phyloP scores from a whole-genome alignment of 768 basidiomycete species.

The Termitomyces titanicus region DNA sequence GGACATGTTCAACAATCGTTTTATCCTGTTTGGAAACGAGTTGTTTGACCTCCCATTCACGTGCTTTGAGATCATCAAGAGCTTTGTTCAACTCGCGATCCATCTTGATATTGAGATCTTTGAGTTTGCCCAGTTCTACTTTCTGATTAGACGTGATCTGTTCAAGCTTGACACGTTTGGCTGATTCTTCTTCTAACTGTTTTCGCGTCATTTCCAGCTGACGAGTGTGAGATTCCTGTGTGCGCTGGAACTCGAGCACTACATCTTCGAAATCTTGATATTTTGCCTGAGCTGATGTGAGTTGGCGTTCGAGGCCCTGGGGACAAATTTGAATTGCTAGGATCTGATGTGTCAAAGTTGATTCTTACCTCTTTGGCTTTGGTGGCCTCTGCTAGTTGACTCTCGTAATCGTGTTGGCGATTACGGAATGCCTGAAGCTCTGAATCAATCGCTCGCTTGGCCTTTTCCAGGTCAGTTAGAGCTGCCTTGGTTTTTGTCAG shows the following conservation, averaged over 20 bases:
- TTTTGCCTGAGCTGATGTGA: constrained; percentile 67
- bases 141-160: constrained; percentile 58
- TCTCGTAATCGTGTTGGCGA: constrained; percentile 65
- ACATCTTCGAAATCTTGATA: constrained; percentile 88
- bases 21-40: constrained; percentile 88
- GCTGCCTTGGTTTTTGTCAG: constrained; percentile 44
- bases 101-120: constrained; percentile 66
- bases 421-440: constrained; percentile 69
- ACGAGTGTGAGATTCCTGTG: constrained; percentile 68
- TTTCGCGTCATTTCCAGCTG: constrained; percentile 69
- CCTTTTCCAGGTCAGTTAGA: constrained; percentile 61
- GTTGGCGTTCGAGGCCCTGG: constrained; percentile 75
- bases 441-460: constrained; percentile 63
- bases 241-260: constrained; percentile 78
- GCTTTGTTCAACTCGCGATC: constrained; percentile 81
- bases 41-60: constrained; percentile 85
- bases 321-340: constrained; percentile 3
- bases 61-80: constrained; percentile 71
- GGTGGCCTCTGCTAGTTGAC: constrained; percentile 54
- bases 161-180: constrained; percentile 75
- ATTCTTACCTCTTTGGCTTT: constrained; percentile 71
- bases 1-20: constrained; percentile 97
- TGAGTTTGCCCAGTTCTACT: constrained; percentile 61
- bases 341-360: not conserved
- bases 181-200: constrained; percentile 70